These are phyloP conservation scores for Escovopsis sp. DNA, from an alignment of 2,329 filamentous ascomycete species.

Conservation along the genomic window DNA sequence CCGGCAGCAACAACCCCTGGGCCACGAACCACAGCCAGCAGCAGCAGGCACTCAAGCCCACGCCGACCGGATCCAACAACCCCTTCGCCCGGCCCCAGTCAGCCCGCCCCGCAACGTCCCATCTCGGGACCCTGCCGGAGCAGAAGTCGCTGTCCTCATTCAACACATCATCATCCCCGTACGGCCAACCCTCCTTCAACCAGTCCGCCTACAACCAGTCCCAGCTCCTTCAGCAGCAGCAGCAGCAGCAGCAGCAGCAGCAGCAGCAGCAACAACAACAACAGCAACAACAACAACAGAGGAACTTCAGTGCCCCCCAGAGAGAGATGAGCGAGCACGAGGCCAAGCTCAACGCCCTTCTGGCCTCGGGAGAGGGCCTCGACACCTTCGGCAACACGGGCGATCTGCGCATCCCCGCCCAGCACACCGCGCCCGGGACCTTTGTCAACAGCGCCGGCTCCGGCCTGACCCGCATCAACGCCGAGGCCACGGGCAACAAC, in stretches of 20 bases:
- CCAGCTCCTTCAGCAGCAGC: conserved; percentile 28
- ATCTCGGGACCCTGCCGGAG: conserved; percentile 64
- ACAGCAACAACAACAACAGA: conserved; percentile 22
- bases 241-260: conserved; percentile 24
- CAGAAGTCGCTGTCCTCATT: conserved; percentile 58
- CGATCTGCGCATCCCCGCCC: conserved; percentile 83
- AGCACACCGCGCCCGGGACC: conserved; percentile 89
- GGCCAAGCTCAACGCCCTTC: conserved; percentile 70
- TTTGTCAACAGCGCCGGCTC: conserved; percentile 92
- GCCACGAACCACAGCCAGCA: conserved; percentile 46
- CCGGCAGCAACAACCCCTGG: conserved; percentile 94
- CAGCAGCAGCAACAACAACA: conserved; percentile 27
- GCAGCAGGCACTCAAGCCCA: conserved; percentile 52
- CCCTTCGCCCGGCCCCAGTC: conserved; percentile 66
- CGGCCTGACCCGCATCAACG: conserved; percentile 54
- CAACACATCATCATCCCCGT: conserved; percentile 16
- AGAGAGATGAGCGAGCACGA: conserved; percentile 48
- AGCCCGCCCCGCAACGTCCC: conserved; percentile 44
- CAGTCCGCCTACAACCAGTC: conserved; percentile 34
- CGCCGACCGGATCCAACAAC: conserved; percentile 93
- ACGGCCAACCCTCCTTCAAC: conserved; percentile 30
- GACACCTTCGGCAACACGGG: conserved; percentile 98
- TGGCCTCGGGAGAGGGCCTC: conserved; percentile 79
- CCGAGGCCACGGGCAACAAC: conserved; percentile 68
- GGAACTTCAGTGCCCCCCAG: conserved; percentile 26